Conservation (phyloP, 2,329 filamentous ascomycete genomes). For the Fonsecaea erecta region DNA sequence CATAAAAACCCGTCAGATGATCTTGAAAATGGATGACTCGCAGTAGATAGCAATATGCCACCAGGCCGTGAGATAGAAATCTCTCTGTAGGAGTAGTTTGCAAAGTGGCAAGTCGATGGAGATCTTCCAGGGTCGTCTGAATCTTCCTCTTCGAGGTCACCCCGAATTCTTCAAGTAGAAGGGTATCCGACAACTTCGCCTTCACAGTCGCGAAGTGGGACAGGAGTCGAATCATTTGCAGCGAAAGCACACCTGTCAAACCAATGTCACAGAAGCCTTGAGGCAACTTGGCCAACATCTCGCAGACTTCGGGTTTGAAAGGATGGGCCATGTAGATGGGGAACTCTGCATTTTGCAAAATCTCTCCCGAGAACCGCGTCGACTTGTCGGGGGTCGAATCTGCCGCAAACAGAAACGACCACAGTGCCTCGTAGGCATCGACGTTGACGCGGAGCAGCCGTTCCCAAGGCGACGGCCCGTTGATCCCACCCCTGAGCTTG, state of each 20-base stretch:
- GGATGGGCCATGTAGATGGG: slow-evolving; percentile 24
- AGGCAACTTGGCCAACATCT: slow-evolving; percentile 22
- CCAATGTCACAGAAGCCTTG: slow-evolving; percentile 27
- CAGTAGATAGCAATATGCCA: slow-evolving; percentile 25
- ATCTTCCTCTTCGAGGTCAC: slow-evolving; percentile 11
- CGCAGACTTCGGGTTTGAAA: slow-evolving; percentile 24
- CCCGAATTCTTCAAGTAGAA: not conserved
- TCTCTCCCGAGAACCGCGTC: slow-evolving; percentile 5
- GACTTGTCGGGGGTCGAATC: slow-evolving; percentile 5
- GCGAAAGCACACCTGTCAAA: slow-evolving; percentile 22
- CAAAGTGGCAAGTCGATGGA: slow-evolving; percentile 20
- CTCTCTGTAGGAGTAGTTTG: slow-evolving; percentile 22
- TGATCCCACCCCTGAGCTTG: slow-evolving; percentile 23
- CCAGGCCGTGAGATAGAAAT: slow-evolving; percentile 22
- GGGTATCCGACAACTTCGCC: not conserved
- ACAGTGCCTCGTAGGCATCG: slow-evolving; percentile 25
- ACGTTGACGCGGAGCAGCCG: slow-evolving; percentile 17
- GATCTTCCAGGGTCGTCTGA: slow-evolving; percentile 20
- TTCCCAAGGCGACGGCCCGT: slow-evolving; percentile 18
- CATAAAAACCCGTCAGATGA: slow-evolving; percentile 21
- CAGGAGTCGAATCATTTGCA: slow-evolving; percentile 24
- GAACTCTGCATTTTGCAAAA: slow-evolving; percentile 19
- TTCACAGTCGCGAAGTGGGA: slow-evolving; percentile 12
- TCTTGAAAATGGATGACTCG: slow-evolving; percentile 20
- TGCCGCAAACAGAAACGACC: slow-evolving; percentile 23